Conservation (phyloP, 345 rosid species). For the Theobroma cacao region DNA sequence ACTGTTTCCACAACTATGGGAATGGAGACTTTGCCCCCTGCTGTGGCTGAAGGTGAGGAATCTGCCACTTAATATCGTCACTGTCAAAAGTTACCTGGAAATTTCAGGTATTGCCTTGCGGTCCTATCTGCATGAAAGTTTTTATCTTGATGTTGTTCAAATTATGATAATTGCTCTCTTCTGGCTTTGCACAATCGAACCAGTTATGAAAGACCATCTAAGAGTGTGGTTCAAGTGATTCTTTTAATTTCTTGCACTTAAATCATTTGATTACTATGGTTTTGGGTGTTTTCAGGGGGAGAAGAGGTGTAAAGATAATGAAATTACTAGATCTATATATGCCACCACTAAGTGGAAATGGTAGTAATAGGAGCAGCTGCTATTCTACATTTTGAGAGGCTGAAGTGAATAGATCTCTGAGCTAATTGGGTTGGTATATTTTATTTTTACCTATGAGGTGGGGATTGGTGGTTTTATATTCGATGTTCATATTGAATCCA, state of each 20-base stretch:
- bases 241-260: no score
- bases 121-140: not conserved
- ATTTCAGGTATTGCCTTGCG: slow-evolving; percentile 31
- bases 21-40: slow-evolving; percentile 23
- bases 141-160: not conserved
- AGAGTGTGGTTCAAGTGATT: not conserved
- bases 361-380: not conserved
- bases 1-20: not conserved
- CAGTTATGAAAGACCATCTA: not conserved
- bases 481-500: not conserved
- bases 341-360: not conserved
- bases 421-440: not conserved
- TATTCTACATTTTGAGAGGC: not conserved
- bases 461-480: not conserved
- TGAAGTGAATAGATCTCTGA: not conserved
- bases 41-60: slow-evolving; percentile 34
- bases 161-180: not conserved
- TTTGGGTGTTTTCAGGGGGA: not conserved
- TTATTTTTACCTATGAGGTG: not conserved
- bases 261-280: not conserved
- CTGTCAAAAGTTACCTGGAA: slow-evolving; percentile 5
- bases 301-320: not conserved
- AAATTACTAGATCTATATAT: not conserved
- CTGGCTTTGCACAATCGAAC: not conserved
- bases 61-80: slow-evolving; percentile 24